Conservation (phyloP, 306 rosid species). For the Cucumis hystrix region DNA sequence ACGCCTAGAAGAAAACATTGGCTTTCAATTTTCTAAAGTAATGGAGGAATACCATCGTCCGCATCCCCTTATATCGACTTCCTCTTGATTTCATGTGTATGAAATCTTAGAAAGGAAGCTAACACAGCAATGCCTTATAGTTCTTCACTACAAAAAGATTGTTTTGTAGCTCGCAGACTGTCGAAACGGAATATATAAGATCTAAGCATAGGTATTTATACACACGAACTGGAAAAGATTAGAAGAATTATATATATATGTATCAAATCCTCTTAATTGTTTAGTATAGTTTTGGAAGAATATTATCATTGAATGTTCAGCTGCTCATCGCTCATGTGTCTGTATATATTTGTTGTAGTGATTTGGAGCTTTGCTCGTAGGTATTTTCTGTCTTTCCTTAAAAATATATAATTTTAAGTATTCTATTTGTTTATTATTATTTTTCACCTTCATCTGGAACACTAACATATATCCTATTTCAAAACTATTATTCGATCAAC, state of each 20-base stretch:
- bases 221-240: not conserved
- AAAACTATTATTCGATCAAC: too few relatives aligned
- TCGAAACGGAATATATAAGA: not conserved
- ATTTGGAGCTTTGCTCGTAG: not conserved
- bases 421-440: too few relatives aligned
- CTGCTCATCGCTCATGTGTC: not conserved
- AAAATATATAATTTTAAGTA: not conserved
- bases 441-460: not conserved
- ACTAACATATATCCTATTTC: too few relatives aligned
- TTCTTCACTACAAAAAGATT: not conserved
- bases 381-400: not conserved
- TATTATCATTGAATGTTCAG: not conserved
- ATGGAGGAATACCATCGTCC: not conserved
- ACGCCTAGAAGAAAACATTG: slow-evolving; percentile 58
- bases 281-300: not conserved
- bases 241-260: not conserved
- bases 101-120: not conserved
- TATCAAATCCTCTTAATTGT: not conserved
- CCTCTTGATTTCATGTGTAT: not conserved
- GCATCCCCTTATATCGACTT: not conserved
- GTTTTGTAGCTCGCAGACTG: not conserved
- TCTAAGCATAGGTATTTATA: not conserved
- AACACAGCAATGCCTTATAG: not conserved
- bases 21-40: slow-evolving; percentile 83
- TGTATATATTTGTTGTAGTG: not conserved